phyloP scores from a whole-genome alignment of 108 stramenopile species.

The Asterionellopsis glacialis region DNA sequence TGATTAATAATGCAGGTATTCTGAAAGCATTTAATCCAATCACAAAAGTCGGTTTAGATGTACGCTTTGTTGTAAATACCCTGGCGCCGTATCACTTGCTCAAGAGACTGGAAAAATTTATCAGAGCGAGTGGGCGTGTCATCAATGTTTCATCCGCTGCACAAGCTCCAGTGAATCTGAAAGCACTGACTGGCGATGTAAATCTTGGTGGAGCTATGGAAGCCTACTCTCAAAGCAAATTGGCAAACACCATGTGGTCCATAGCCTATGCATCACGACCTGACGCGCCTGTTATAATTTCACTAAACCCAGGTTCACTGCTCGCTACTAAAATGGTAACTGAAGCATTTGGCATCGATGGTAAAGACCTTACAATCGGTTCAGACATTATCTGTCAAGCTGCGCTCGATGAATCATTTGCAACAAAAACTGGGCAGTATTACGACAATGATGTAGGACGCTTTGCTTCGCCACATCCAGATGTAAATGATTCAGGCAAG shows the following conservation, averaged over 20 bases:
- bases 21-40: constrained; percentile 1
- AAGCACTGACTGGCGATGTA: background rate
- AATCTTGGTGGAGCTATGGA: background rate
- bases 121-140: constrained; percentile 1
- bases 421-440: constrained; percentile 9
- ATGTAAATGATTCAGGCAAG: no score
- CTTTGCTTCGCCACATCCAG: no score
- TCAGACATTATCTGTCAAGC: constrained; percentile 12
- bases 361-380: constrained; percentile 12
- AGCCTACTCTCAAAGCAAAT: constrained; percentile 26
- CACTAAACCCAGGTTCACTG: constrained; percentile 14
- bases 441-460: no score
- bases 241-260: constrained; percentile 21
- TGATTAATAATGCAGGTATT: constrained; percentile 21
- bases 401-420: constrained; percentile 12
- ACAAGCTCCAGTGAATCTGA: constrained; percentile 12
- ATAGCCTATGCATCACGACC: background rate
- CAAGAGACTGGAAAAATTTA: constrained; percentile 1
- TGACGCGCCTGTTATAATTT: background rate
- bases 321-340: constrained; percentile 22
- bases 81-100: constrained; percentile 18
- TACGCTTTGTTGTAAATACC: constrained; percentile 20
- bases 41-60: constrained; percentile 2
- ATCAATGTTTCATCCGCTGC: constrained; percentile 24
- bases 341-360: constrained; percentile 9